These are phyloP conservation scores for Boletales sp. DNA, from an alignment of 768 basidiomycete genomes.

Conservation along the genomic window DNA sequence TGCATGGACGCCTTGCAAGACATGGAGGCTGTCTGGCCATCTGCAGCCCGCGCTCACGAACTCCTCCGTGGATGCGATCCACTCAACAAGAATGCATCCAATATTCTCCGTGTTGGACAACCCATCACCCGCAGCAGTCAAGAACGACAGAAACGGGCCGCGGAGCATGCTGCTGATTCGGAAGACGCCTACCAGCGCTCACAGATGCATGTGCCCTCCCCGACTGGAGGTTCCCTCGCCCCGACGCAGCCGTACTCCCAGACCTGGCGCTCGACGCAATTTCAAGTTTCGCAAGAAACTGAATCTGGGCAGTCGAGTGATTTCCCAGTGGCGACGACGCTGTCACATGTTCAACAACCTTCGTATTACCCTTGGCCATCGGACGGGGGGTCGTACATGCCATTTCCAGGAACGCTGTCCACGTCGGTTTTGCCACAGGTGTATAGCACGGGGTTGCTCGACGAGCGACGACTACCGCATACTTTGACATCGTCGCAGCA, in stretches of 20 bases:
- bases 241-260: constrained; percentile 22
- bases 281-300: constrained; percentile 4
- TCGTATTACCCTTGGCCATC: constrained; percentile 48
- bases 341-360: constrained; percentile 12
- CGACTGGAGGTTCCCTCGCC: constrained; percentile 1
- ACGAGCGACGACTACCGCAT: constrained; percentile 38
- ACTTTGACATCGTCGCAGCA: constrained; percentile 16
- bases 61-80: constrained; percentile 63
- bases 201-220: constrained; percentile 9
- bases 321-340: constrained; percentile 1
- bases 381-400: constrained; percentile 31
- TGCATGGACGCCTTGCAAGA: constrained; percentile 64
- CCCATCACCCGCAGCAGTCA: constrained; percentile 8
- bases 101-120: constrained; percentile 1
- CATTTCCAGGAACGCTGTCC: constrained; percentile 47
- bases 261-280: constrained; percentile 30
- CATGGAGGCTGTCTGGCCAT: constrained; percentile 74
- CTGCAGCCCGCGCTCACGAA: constrained; percentile 69
- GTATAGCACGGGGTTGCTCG: constrained; percentile 69
- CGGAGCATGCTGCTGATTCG: constrained; percentile 48
- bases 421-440: constrained; percentile 73
- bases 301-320: constrained; percentile 7
- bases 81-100: constrained; percentile 7
- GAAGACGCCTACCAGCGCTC: constrained; percentile 26
- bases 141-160: constrained; percentile 56